Evolutionary conservation across 2,329 filamentous ascomycete species (phyloP).

Genomic region (Paraphoma chrysanthemicola): DNA sequence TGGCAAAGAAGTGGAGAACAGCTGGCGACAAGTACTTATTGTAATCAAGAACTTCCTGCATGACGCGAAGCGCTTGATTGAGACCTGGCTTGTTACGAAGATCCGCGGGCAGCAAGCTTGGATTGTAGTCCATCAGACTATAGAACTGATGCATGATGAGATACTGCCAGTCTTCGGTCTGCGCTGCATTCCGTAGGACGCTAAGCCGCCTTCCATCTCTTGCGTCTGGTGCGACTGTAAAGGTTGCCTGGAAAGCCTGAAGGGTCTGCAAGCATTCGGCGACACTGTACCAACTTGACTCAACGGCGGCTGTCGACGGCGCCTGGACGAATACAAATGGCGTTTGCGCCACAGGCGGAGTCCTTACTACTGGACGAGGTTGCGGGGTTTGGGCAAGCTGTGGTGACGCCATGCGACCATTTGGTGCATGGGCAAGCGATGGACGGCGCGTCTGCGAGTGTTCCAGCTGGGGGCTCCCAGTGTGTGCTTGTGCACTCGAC

Average conservation of each 20-base stretch:
- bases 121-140: constrained; percentile 38
- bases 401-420: constrained; percentile 8
- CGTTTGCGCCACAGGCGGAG: background rate
- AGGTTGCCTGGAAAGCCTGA: constrained; percentile 3
- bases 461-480: constrained; percentile 4
- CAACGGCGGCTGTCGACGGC: no score
- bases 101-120: constrained; percentile 44
- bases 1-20: constrained; percentile 55
- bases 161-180: constrained; percentile 34
- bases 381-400: constrained; percentile 7
- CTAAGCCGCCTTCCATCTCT: constrained; percentile 23
- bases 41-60: constrained; percentile 54
- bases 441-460: constrained; percentile 7
- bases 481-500: constrained; percentile 7
- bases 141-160: constrained; percentile 40
- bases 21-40: constrained; percentile 52
- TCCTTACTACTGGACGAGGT: background rate
- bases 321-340: constrained; percentile 3
- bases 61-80: constrained; percentile 38
- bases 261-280: constrained; percentile 2
- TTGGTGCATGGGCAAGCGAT: background rate
- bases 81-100: constrained; percentile 45
- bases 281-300: background rate
- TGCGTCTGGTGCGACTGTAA: background rate
- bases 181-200: constrained; percentile 46